Evolutionary conservation across 108 stramenopile species (phyloP).

Genomic region (Mayamaea pseudoterrestris): DNA sequence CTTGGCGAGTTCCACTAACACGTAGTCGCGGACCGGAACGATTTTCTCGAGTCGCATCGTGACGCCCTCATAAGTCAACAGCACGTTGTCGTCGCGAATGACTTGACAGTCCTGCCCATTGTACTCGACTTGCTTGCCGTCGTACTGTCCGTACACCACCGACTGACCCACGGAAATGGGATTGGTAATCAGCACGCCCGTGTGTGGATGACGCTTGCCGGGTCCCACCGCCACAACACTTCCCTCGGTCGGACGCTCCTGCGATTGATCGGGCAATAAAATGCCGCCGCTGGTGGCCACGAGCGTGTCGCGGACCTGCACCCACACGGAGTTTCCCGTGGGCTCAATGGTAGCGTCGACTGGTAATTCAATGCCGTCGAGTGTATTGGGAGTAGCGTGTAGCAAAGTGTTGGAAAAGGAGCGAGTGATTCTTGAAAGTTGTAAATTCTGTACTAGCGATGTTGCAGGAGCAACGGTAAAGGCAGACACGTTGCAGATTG

Average conservation of each 20-base stretch:
- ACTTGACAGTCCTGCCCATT: constrained; percentile 84
- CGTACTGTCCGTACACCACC: constrained; percentile 89
- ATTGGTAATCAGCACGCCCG: constrained; percentile 68
- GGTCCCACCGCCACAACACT: constrained; percentile 82
- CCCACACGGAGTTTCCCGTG: constrained; percentile 73
- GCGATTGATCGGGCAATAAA: constrained; percentile 80
- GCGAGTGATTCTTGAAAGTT: no score
- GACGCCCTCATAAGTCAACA: constrained; percentile 76
- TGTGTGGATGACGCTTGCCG: constrained; percentile 83
- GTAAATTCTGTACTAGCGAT: no score
- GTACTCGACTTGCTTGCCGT: constrained; percentile 80
- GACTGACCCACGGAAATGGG: constrained; percentile 69
- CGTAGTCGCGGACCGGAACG: constrained; percentile 75
- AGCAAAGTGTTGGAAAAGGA: no score
- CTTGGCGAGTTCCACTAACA: constrained; percentile 65
- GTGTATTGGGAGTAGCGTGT: no score
- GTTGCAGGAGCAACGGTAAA: no score
- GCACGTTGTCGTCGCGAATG: constrained; percentile 88
- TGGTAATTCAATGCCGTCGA: no score
- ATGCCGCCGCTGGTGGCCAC: constrained; percentile 86
- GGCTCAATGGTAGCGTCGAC: no score
- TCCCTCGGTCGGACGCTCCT: constrained; percentile 85
- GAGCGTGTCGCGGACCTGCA: constrained; percentile 71
- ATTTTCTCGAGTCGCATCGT: constrained; percentile 80
- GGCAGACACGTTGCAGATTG: no score